Evolutionary conservation across 2,329 filamentous ascomycete genomes (phyloP).

Genomic region (Amauroascus niger): DNA sequence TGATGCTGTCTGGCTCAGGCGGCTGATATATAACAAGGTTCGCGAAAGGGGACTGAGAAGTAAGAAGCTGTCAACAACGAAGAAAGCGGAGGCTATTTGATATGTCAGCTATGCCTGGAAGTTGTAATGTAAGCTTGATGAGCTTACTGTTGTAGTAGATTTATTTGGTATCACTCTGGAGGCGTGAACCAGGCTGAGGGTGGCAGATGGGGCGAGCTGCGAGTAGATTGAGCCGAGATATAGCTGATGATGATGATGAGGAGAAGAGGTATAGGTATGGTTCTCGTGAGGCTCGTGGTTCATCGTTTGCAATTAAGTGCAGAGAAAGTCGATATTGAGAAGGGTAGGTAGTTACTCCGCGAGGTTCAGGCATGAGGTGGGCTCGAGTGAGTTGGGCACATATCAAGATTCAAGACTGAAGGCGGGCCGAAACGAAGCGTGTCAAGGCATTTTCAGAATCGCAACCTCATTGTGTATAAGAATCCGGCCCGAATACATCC

Average conservation of each 20-base stretch:
- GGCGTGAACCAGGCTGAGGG: constrained; percentile 10
- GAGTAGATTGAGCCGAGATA: constrained; percentile 16
- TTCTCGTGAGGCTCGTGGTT: constrained; percentile 21
- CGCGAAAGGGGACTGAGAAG: constrained; percentile 1
- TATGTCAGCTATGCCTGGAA: constrained; percentile 11
- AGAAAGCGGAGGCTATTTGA: constrained; percentile 3
- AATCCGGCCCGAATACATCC: background rate
- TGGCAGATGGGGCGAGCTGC: constrained; percentile 22
- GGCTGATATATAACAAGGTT: background rate
- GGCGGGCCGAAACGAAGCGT: constrained; percentile 2
- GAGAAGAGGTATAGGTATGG: constrained; percentile 22
- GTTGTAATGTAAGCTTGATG: constrained; percentile 8
- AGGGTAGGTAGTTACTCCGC: background rate
- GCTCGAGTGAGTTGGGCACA: constrained; percentile 6
- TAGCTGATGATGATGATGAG: constrained; percentile 16
- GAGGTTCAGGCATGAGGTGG: constrained; percentile 2
- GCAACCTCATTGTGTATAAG: constrained; percentile 4
- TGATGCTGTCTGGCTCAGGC: background rate
- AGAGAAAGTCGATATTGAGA: background rate
- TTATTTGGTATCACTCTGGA: constrained; percentile 2
- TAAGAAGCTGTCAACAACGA: background rate
- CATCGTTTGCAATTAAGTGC: constrained; percentile 29
- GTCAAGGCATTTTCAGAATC: background rate
- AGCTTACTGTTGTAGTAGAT: constrained; percentile 13
- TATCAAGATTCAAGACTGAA: background rate